Base-by-base conservation (phyloP, 768 basidiomycete species). In the Panaeolus papilionaceus region DNA sequence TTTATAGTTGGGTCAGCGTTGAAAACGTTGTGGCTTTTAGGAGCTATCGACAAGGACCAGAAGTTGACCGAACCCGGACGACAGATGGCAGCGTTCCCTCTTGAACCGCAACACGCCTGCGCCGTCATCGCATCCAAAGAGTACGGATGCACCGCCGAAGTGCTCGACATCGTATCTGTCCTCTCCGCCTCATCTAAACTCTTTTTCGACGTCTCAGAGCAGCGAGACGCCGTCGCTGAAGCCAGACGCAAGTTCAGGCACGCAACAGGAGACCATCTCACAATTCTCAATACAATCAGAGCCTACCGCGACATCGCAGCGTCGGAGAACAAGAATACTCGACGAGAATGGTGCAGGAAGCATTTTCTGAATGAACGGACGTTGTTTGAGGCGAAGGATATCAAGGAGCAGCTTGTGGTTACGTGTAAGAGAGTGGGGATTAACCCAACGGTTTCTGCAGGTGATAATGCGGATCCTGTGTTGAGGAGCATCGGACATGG, bases 221-320 rank as follows among this genome's bases (percentile, higher is more conserved):
- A 91, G 38, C 89, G 95, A 26, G 93, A 95, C 45, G 82, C 82
- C 9, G 90, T 91, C 4, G 80, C 85, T 0, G 90, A 90, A 63
- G 89, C 89, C 2, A 86, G 94, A 4, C 79, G 82, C 45, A 93
- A 92, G 77, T 98, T 99, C 75, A 82, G 88, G 7, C 93, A 96
- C 78, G 80, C 89, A 0, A 86, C 89, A 38, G 97, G 98, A 5
- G 98, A 99, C 77, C 98, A 99, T 77, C 81, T 96, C 70, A 96
- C 94, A 23, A 85, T 92, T 65, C 85, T 98, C 69, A 96, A 96
- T 71, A 90, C 90, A n/a, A 81, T 96, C 28, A 85, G 88, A 10
- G 88, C 93, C 20, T 98, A 94, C 75, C 85, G 90, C 67, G 93
- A 94, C 44, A 81, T 92, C n/a, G 79, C 83, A 4, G 74, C 74